Evolutionary conservation across 2,329 filamentous ascomycete species (phyloP).

Genomic region (Alternaria metachromatica): DNA sequence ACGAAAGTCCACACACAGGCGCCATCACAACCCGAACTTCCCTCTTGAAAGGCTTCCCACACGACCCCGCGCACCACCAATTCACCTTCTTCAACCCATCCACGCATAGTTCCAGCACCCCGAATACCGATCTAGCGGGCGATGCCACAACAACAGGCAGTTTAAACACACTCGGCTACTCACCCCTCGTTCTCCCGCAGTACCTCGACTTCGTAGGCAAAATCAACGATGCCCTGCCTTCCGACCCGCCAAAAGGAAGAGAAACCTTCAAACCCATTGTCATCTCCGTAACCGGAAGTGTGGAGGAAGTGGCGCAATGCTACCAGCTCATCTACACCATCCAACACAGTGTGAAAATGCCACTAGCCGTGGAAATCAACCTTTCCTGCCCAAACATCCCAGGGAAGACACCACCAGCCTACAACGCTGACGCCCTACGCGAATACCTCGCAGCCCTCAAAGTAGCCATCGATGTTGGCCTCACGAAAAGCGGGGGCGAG

Average conservation of each 20-base stretch:
- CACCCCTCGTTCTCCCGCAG: slow-evolving; percentile 34
- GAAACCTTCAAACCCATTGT: slow-evolving; percentile 65
- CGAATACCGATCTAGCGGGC: slow-evolving; percentile 25
- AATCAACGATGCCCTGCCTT: slow-evolving; percentile 49
- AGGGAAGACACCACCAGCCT: slow-evolving; percentile 72
- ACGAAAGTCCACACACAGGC: slow-evolving; percentile 68
- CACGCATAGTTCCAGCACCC: slow-evolving; percentile 35
- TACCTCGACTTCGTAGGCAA: no score
- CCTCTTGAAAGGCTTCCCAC: slow-evolving; percentile 68
- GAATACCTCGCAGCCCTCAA: slow-evolving; percentile 63
- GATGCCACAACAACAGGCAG: slow-evolving; percentile 36
- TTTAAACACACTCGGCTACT: slow-evolving; percentile 78
- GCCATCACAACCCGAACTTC: slow-evolving; percentile 78
- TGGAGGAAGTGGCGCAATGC: slow-evolving; percentile 63
- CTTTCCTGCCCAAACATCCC: slow-evolving; percentile 80
- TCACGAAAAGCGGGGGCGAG: slow-evolving; percentile 26
- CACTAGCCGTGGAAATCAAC: slow-evolving; percentile 76
- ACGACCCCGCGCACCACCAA: slow-evolving; percentile 67
- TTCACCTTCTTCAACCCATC: slow-evolving; percentile 68
- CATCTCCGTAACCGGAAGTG: slow-evolving; percentile 72
- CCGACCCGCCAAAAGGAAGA: slow-evolving; percentile 1
- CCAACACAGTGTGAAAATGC: slow-evolving; percentile 49
- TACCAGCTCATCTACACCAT: slow-evolving; percentile 58
- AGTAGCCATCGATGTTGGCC: slow-evolving; percentile 31
- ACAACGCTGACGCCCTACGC: slow-evolving; percentile 60